Percentiles rank a stretch among this genome's conserved stretches.
Evolutionary conservation across 1,284 basidiomycete species (phyloP).

Genomic region (Vanrija pseudolonga): DNA sequence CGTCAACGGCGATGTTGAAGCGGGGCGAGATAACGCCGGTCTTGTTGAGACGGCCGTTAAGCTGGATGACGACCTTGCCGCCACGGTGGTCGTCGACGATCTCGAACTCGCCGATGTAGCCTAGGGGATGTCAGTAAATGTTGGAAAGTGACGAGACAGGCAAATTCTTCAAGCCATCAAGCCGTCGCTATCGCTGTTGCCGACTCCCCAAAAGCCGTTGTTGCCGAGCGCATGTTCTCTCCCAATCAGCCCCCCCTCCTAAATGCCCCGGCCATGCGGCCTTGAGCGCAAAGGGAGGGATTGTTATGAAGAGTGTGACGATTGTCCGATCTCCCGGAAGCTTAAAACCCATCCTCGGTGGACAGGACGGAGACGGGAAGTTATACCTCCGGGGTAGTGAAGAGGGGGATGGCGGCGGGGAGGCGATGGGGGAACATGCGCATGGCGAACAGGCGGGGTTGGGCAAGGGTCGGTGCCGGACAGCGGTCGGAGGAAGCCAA

Average conservation of each 20-base stretch:
- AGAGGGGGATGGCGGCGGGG: slow-evolving; percentile 52
- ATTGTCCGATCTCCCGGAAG: slow-evolving; percentile 43
- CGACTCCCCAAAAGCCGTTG: background rate
- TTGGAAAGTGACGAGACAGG: background rate
- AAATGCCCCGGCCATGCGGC: slow-evolving; percentile 44
- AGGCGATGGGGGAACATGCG: slow-evolving; percentile 50
- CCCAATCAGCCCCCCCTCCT: slow-evolving; percentile 34
- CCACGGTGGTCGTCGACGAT: slow-evolving; percentile 99
- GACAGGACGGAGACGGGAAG: slow-evolving; percentile 44
- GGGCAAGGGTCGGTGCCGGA: background rate
- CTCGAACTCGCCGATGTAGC: slow-evolving; percentile 99
- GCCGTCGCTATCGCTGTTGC: background rate
- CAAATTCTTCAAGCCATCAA: background rate
- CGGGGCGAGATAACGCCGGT: slow-evolving; percentile 97
- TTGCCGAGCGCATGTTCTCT: slow-evolving; percentile 32
- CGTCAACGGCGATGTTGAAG: slow-evolving; percentile 90
- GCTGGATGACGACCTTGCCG: slow-evolving; percentile 97
- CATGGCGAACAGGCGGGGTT: background rate
- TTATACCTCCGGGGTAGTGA: slow-evolving; percentile 48
- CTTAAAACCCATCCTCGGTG: slow-evolving; percentile 52
- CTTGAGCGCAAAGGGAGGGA: slow-evolving; percentile 35
- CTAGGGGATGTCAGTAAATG: slow-evolving; percentile 51
- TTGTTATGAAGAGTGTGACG: slow-evolving; percentile 27
- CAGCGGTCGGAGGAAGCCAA: background rate
- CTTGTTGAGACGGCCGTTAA: slow-evolving; percentile 99